Base-by-base conservation (phyloP, 2,329 filamentous ascomycete genomes). In the Helminthosporium solani region DNA sequence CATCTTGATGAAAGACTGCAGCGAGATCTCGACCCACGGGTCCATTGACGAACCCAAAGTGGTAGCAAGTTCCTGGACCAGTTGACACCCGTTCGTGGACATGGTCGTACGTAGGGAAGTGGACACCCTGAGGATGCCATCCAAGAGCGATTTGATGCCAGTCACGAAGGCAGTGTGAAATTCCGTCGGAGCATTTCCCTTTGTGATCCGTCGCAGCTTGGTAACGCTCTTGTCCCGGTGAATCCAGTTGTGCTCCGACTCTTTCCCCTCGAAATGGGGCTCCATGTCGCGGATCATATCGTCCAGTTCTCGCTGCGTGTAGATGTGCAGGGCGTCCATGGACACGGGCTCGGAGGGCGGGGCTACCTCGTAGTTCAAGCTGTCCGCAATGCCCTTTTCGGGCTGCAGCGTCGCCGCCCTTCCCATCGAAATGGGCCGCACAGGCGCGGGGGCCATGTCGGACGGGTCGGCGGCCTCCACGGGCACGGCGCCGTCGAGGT, bases 221-320 rank as follows among this genome's bases (percentile, higher is more conserved):
- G 79, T 80, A 30, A 90, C 80, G 63, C 82, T 86, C 73, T 92
- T 87, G 68, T 97, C 92, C 67, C 92, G 81, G 57, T 86, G 85
- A 59, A 88, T 68, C 92, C 92, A 97, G 64, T 97, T 97, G 49
- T 88, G 83, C 65, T 97, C 92, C 0, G 87, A 84, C 73, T 97
- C 92, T 65, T 79, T 89, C 42, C 91, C 91, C 56, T 96, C 90
- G 52, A 96, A 96, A 66, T 80, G 80, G 42, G 78, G 78, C 25
- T 85, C 77, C 88, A 97, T 96, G 25, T 88, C 85, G 54, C 82
- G 83, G 66, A 96, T 84, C 1, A 87, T 83, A 20, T 95, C 90
- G 49, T 96, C 91, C n/a, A 97, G 75, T 64, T 96, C 90, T 58
- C 89, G 81, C 56, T 86, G 79, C 1, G 90, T 92, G 60, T 91